Base-by-base conservation (phyloP, 805 yeast species). In the Metschnikowia hibisci region DNA sequence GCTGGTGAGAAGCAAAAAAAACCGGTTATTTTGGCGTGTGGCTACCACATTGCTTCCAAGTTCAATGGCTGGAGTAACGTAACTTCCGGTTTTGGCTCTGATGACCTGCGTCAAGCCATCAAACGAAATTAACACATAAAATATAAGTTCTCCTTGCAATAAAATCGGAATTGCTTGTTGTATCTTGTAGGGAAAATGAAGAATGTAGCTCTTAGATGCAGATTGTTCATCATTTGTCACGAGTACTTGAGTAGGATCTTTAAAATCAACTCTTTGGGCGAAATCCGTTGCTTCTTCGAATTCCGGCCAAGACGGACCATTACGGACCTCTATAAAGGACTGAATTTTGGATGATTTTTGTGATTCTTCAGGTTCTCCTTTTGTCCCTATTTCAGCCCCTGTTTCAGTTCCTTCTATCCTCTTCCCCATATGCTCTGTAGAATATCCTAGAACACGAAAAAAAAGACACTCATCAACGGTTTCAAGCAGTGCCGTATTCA, bases 121-220 rank as follows among this genome's bases (percentile, higher is more conserved):
- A 36, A 81, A 81, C 0, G 87, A 79, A 0, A 82, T 70, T 16
- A 80, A 56, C 9, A 75, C 74, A 68, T 82, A 76, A 52, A 66
- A 80, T 12, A 56, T 52, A 8, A 69, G 64, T 18, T 53, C 52
- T 3, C 61, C 56, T 29, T 59, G 62, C 20, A 73, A 42, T 5
- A 64, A 46, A 4, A 70, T 44, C 2, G 74, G 74, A 2, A 64
- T 44, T n/a, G 71, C 74, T 37, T 79, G 74, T 29, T 77, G 74
- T 28, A 74, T 74, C 41, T 68, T 71, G 34, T 64, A 77, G 3
- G 81, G 69, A 32, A 71, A 74, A 37, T 71, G 68, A 29, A 71
- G 57, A 3, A 71, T 68, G 30, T 61, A 61, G 44, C 59, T 59
- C 15, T 63, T 55, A 34, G 57, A 58, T 3, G 60, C 54, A 7